Conservation (phyloP, 306 rosid species). For the Geum urbanum region DNA sequence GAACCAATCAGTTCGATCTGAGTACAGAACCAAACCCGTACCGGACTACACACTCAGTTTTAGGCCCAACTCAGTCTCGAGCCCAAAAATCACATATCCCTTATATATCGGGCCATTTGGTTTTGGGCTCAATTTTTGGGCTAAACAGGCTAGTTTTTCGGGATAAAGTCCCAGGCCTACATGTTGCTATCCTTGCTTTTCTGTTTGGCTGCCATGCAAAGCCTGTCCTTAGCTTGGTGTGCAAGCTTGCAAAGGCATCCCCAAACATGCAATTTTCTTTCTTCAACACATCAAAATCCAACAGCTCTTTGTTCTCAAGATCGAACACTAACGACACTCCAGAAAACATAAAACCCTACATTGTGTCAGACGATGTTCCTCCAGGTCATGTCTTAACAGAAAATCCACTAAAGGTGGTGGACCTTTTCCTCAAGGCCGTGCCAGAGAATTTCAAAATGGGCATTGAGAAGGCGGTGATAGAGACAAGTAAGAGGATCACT, state of each 20-base stretch:
- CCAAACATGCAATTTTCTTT: slow-evolving; percentile 35
- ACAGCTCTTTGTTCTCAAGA: slow-evolving; percentile 1
- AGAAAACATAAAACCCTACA: slow-evolving; percentile 14
- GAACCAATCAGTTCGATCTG: too few relatives aligned
- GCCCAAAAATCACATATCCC: too few relatives aligned
- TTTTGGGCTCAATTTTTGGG: too few relatives aligned
- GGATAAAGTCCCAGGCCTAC: too few relatives aligned
- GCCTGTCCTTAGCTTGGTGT: slow-evolving; percentile 21
- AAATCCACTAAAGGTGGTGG: slow-evolving; percentile 14
- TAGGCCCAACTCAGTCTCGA: too few relatives aligned
- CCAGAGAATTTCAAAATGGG: slow-evolving; percentile 29
- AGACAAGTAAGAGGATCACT: slow-evolving; percentile 9
- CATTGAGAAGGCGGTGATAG: slow-evolving; percentile 19
- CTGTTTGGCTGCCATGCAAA: slow-evolving; percentile 33
- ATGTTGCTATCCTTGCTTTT: slow-evolving; percentile 29
- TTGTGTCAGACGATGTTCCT: slow-evolving; percentile 31
- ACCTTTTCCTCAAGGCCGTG: slow-evolving; percentile 30
- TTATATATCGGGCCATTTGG: too few relatives aligned
- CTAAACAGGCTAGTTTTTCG: too few relatives aligned
- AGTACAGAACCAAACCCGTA: too few relatives aligned
- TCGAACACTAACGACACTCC: background rate
- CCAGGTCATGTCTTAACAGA: slow-evolving; percentile 11
- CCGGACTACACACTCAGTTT: too few relatives aligned
- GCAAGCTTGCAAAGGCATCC: slow-evolving; percentile 29
- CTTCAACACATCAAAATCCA: slow-evolving; percentile 23